Percentiles rank a stretch among this genome's conserved stretches.
Evolutionary conservation across 148 eudicot genomes (phyloP).

Genomic region (Amaranthus hypochondriacus): DNA sequence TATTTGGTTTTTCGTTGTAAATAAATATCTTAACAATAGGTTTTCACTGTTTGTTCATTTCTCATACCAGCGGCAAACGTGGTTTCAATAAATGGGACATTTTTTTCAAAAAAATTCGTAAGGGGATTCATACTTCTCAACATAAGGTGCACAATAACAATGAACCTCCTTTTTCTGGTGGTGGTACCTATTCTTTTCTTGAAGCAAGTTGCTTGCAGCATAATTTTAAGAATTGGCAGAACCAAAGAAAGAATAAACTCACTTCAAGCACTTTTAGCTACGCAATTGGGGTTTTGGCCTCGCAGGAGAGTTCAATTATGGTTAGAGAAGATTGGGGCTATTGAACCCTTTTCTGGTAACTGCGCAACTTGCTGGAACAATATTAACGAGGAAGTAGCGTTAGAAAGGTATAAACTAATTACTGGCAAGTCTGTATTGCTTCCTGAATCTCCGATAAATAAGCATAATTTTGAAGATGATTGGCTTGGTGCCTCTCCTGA

Average conservation of each 20-base stretch:
- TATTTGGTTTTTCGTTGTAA: no score
- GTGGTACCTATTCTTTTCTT: slow-evolving; percentile 33
- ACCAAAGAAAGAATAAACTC: slow-evolving; percentile 48
- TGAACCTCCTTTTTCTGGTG: neutral
- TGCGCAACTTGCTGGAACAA: slow-evolving; percentile 74
- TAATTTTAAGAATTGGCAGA: slow-evolving; percentile 79
- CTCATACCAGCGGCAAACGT: neutral
- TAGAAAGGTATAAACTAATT: slow-evolving; percentile 63
- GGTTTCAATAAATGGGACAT: slow-evolving; percentile 4
- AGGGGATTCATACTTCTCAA: neutral
- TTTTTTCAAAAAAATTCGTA: neutral
- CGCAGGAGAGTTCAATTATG: slow-evolving; percentile 62
- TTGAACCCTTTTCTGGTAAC: slow-evolving; percentile 60
- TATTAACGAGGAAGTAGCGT: slow-evolving; percentile 76
- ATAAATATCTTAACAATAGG: no score
- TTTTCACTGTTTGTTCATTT: no score
- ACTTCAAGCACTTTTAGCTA: slow-evolving; percentile 73
- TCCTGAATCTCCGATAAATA: slow-evolving; percentile 57
- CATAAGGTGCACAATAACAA: neutral
- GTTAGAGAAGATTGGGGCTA: slow-evolving; percentile 74
- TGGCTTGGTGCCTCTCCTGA: slow-evolving; percentile 92
- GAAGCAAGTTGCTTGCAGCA: slow-evolving; percentile 47
- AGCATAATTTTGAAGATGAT: slow-evolving; percentile 34
- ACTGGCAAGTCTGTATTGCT: slow-evolving; percentile 52
- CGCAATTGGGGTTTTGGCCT: slow-evolving; percentile 75